Evolutionary conservation across 352 stramenopile genomes (phyloP), one percentile per base, ranked within the genome.

Genomic region (Globisporangium okanoganense): DNA sequence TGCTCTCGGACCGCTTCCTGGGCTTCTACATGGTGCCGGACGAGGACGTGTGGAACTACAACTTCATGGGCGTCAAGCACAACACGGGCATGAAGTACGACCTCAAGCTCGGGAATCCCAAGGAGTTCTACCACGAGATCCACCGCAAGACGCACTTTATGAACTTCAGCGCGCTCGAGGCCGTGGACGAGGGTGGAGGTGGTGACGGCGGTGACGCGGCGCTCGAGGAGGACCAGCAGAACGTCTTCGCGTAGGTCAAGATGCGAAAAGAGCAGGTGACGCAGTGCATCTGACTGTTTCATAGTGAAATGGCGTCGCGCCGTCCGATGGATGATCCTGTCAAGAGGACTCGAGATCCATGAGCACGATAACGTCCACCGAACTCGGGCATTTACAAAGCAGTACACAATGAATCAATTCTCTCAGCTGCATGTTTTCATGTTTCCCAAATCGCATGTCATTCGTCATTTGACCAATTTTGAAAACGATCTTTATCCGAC

Each of bases 11-110:
- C 73, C 92, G 96, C 13, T 99, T 99, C 88, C 85, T 99, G 62
- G 98, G 98, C 14, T 99, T 99, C 75, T 99, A 99, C 79, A 98
- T 99, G 94, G 96, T 99, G 51, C 97, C 98, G 8, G 94, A 98
- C 51, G 95, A 98, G 62, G 94, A 98, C 22, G 79, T 98, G 55
- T 99, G 97, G 98, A 99, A 99, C 78, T 99, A 99, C 82, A 99
- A 99, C 71, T 99, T 99, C 69, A 98, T 99, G 87, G 97, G 97
- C 57, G 96, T 99, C 45, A 99, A 99, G 71, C 97, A 99, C 84
- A 98, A 93, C 55, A 88, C 84, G 22, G 88, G 84, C 40, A 99
- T 99, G 97, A 96, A 99, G 66, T 99, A 99, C 71, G 80, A 90
- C 65, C 75, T 99, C 38, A 98, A 97, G 67, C 87, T 99, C 38